These are phyloP conservation scores for Monosporascus sp. DNA, from an alignment of 2,329 filamentous ascomycete genomes.

Conservation along the genomic window DNA sequence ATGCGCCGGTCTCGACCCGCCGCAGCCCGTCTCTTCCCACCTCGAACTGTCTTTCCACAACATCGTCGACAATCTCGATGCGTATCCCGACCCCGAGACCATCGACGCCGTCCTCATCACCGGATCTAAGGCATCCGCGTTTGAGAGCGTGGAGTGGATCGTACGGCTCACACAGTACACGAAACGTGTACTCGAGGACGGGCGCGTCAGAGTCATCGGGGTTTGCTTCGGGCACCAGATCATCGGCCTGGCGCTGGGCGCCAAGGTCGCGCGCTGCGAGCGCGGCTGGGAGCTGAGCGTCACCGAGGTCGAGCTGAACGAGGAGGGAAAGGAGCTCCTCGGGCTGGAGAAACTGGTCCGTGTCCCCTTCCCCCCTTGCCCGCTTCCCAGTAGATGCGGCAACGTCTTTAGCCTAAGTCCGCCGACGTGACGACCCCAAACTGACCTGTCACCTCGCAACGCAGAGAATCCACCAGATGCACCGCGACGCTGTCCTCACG, in stretches of 20 bases:
- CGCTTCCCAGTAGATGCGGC: too few relatives aligned
- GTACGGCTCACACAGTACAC: slow-evolving; percentile 66
- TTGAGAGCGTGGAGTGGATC: slow-evolving; percentile 73
- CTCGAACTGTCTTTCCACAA: slow-evolving; percentile 63
- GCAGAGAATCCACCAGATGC: slow-evolving; percentile 77
- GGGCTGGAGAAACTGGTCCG: slow-evolving; percentile 54
- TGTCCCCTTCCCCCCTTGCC: slow-evolving; percentile 3
- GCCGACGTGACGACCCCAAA: not conserved
- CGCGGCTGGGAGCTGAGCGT: slow-evolving; percentile 81
- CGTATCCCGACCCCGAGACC: slow-evolving; percentile 67
- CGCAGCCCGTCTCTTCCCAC: slow-evolving; percentile 35
- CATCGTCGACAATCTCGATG: slow-evolving; percentile 57
- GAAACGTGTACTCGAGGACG: slow-evolving; percentile 51
- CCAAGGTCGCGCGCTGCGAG: slow-evolving; percentile 60
- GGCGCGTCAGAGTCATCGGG: slow-evolving; percentile 66
- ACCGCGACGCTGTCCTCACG: slow-evolving; percentile 67
- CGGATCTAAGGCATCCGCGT: slow-evolving; percentile 70
- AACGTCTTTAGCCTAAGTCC: too few relatives aligned
- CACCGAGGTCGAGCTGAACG: slow-evolving; percentile 60
- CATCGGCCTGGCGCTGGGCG: slow-evolving; percentile 65
- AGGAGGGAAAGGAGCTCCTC: slow-evolving; percentile 67
- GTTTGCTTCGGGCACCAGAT: slow-evolving; percentile 90
- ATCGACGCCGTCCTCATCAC: slow-evolving; percentile 81
- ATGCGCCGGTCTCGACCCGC: slow-evolving; percentile 40
- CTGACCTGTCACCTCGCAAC: not conserved